Percentiles rank a stretch among this genome's conserved stretches.
Evolutionary conservation across 1,139 yeast genomes (phyloP).

Genomic region (Yamadazyma taylorii): DNA sequence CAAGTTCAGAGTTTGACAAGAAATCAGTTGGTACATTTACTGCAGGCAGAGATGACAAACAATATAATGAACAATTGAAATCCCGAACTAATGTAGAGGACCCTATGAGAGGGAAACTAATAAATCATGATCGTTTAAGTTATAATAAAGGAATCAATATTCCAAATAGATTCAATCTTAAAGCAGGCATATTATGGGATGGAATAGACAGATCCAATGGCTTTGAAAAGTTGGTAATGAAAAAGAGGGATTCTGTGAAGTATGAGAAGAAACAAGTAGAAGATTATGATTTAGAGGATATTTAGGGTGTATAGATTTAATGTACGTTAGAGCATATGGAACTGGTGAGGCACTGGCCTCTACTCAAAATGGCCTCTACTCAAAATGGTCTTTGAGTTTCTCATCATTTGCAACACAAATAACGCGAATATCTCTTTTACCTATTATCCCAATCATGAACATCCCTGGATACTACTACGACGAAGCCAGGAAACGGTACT

Average conservation of each 20-base stretch:
- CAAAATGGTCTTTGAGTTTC: too few relatives aligned
- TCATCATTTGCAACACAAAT: neutral
- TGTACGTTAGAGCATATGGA: too few relatives aligned
- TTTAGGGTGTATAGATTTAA: slow-evolving; percentile 19
- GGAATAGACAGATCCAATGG: slow-evolving; percentile 92
- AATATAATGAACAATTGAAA: slow-evolving; percentile 36
- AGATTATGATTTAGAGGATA: slow-evolving; percentile 29
- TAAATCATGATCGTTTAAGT: slow-evolving; percentile 18
- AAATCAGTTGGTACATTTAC: slow-evolving; percentile 27
- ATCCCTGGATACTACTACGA: slow-evolving; percentile 54
- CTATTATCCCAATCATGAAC: slow-evolving; percentile 13
- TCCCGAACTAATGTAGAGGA: slow-evolving; percentile 55
- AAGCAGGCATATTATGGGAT: slow-evolving; percentile 89
- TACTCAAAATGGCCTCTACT: too few relatives aligned
- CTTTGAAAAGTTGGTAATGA: slow-evolving; percentile 69
- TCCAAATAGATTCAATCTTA: slow-evolving; percentile 71
- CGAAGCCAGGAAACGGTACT: slow-evolving; percentile 40
- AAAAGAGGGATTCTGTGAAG: slow-evolving; percentile 49
- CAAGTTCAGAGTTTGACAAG: neutral
- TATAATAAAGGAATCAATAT: slow-evolving; percentile 52
- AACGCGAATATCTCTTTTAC: neutral
- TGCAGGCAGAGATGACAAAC: slow-evolving; percentile 35
- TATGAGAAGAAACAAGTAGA: slow-evolving; percentile 27
- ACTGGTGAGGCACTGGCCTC: too few relatives aligned
- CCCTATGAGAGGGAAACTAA: slow-evolving; percentile 47